Conservation (phyloP, 2,329 filamentous ascomycete species). For the Arthrobotrys megalospora region DNA sequence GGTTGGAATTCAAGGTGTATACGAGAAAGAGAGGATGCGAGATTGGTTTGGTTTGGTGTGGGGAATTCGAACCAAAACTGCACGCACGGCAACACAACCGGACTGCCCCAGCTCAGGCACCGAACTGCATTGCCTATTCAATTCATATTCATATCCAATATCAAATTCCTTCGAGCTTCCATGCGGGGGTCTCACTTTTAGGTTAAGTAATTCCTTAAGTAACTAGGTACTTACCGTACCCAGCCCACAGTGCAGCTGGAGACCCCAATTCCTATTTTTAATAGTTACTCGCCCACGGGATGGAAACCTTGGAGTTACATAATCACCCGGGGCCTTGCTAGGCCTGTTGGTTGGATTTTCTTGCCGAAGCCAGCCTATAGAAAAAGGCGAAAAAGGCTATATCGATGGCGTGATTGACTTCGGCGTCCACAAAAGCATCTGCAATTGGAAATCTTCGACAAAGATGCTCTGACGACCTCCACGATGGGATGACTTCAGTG, state of each 20-base stretch:
- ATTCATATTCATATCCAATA: background rate
- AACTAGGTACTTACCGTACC: background rate
- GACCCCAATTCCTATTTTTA: conserved; percentile 18
- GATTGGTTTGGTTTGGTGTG: conserved; percentile 1
- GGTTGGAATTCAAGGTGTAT: background rate
- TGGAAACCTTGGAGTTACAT: conserved; percentile 32
- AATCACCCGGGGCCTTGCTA: conserved; percentile 17
- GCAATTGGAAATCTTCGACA: conserved; percentile 30
- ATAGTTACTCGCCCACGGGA: conserved; percentile 24
- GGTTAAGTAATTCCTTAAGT: background rate
- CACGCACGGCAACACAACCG: background rate
- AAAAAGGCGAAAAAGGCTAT: conserved; percentile 45
- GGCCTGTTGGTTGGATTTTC: conserved; percentile 17
- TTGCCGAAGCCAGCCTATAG: conserved; percentile 20
- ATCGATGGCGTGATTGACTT: conserved; percentile 59
- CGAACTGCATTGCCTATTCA: background rate
- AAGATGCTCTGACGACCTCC: conserved; percentile 28
- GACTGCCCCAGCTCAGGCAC: background rate
- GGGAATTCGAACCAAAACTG: background rate
- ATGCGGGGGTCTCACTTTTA: conserved; percentile 5
- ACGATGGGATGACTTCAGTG: conserved; percentile 27
- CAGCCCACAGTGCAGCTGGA: conserved; percentile 7
- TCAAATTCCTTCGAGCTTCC: conserved; percentile 2
- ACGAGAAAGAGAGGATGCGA: background rate
- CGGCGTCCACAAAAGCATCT: conserved; percentile 49